Evolutionary conservation across 305 asterid genomes (phyloP).

Genomic region (Coffea humblotiana): DNA sequence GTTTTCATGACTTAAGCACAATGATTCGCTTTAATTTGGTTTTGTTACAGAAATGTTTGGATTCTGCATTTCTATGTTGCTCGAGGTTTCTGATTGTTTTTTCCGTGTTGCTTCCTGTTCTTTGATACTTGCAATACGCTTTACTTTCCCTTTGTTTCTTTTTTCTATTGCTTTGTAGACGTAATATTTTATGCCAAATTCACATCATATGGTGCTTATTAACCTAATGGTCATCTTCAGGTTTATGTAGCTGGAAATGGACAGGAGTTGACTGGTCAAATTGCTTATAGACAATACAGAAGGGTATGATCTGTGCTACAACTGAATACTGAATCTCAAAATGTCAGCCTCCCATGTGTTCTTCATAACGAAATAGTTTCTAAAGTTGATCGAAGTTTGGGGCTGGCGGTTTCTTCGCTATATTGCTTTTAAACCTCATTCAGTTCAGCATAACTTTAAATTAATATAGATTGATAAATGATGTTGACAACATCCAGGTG

Average conservation of each 20-base stretch:
- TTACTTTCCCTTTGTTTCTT: too few relatives aligned
- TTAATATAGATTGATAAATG: neutral
- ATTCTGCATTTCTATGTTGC: too few relatives aligned
- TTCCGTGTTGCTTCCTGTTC: neutral
- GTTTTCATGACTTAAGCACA: neutral
- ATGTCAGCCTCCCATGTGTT: neutral
- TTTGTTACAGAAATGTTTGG: too few relatives aligned
- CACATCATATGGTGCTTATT: constrained; percentile 9
- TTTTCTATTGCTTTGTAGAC: neutral
- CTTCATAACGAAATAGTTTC: neutral
- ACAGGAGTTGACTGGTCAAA: constrained; percentile 66
- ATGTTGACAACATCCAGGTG: neutral
- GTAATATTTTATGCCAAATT: neutral
- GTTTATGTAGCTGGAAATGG: constrained; percentile 72
- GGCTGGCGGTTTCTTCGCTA: neutral
- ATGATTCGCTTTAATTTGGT: neutral
- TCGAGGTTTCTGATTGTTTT: neutral
- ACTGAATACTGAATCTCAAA: neutral
- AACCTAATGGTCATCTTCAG: constrained; percentile 41
- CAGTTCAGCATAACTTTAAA: neutral
- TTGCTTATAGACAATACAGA: constrained; percentile 60
- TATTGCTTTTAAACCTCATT: neutral
- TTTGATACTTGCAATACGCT: neutral
- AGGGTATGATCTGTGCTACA: constrained; percentile 43
- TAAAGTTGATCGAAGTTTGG: neutral